Conservation (phyloP, 257 asterid species). For the Leonotis leonurus region DNA sequence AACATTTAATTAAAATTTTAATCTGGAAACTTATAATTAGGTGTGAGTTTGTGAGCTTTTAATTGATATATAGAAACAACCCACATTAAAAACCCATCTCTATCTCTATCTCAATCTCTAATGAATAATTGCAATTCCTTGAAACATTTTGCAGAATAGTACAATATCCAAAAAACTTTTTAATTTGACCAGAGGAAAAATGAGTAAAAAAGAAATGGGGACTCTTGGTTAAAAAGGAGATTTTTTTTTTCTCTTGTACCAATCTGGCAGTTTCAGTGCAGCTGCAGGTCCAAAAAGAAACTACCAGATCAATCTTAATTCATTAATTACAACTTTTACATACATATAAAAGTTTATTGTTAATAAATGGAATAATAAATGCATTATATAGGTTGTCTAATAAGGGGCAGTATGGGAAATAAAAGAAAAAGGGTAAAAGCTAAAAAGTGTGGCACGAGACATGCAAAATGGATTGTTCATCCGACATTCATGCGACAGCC, state of each 20-base stretch:
- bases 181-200: conserved; percentile 7
- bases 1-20: too few species aligned
- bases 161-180: neutral
- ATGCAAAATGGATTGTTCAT: conserved; percentile 27
- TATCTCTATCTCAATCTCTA: too few species aligned
- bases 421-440: neutral
- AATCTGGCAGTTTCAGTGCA: conserved; percentile 14
- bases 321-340: too few species aligned
- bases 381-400: too few species aligned
- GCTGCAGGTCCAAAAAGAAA: neutral
- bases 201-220: neutral
- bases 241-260: neutral
- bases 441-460: too few species aligned
- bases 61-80: neutral
- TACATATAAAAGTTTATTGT: too few species aligned
- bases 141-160: neutral
- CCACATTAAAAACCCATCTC: neutral
- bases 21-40: too few species aligned
- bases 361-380: neutral
- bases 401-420: conserved; percentile 1
- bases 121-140: neutral
- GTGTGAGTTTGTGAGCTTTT: too few species aligned
- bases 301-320: too few species aligned
- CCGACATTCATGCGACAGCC: conserved; percentile 30
- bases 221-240: neutral